Percentiles rank a stretch among this genome's conserved stretches.
These are phyloP conservation scores for Wickerhamiella siamensis DNA, from an alignment of 805 yeast species.

Conservation along the genomic window DNA sequence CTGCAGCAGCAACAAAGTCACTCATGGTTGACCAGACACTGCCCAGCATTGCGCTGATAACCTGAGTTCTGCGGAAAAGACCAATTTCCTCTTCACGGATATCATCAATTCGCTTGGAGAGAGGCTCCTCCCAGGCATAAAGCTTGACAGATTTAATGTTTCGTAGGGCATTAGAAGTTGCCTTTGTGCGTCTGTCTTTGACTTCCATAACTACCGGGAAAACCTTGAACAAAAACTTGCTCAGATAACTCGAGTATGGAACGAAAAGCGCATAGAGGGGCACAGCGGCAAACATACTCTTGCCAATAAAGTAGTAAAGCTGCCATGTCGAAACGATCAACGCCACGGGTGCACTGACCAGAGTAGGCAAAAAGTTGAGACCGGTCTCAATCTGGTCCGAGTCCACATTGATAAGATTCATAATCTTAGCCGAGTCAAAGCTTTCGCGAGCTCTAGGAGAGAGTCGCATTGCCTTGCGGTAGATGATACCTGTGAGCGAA, in stretches of 20 bases:
- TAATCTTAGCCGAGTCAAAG: slow-evolving; percentile 79
- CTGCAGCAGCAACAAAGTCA: slow-evolving; percentile 70
- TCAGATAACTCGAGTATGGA: slow-evolving; percentile 57
- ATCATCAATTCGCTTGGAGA: slow-evolving; percentile 51
- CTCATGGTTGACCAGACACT: slow-evolving; percentile 78
- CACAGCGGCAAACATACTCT: slow-evolving; percentile 85
- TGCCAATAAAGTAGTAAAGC: slow-evolving; percentile 58
- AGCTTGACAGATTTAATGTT: slow-evolving; percentile 83
- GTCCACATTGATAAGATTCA: slow-evolving; percentile 86
- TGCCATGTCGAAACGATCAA: slow-evolving; percentile 59
- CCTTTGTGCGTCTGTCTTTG: slow-evolving; percentile 82
- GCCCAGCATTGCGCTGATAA: slow-evolving; percentile 38
- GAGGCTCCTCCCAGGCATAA: slow-evolving; percentile 92
- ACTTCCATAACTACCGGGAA: slow-evolving; percentile 71
- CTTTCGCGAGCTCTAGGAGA: slow-evolving; percentile 48
- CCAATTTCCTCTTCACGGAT: slow-evolving; percentile 78
- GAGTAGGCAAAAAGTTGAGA: slow-evolving; percentile 53
- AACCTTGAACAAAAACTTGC: slow-evolving; percentile 41
- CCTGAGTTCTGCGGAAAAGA: slow-evolving; percentile 40
- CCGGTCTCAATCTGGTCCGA: slow-evolving; percentile 73
- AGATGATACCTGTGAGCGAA: slow-evolving; percentile 46
- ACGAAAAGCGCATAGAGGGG: slow-evolving; percentile 57
- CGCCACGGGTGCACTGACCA: slow-evolving; percentile 89
- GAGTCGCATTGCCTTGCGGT: slow-evolving; percentile 54
- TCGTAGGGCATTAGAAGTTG: slow-evolving; percentile 72